Evolutionary conservation across 805 yeast species (phyloP).

Genomic region (Ogataea methylovora): DNA sequence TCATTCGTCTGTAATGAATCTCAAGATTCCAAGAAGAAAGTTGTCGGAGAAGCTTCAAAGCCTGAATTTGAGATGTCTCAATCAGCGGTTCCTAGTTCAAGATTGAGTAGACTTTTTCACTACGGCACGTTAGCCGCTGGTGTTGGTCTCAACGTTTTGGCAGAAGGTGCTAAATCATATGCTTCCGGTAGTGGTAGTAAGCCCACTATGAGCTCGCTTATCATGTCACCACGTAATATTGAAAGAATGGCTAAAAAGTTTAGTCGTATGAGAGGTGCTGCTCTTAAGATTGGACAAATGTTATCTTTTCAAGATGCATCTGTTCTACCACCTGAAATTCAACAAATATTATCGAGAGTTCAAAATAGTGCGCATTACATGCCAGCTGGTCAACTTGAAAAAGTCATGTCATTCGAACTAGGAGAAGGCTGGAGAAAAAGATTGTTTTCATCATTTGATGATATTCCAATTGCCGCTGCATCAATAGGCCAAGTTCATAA

Average conservation of each 20-base stretch:
- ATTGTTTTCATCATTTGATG: conserved; percentile 66
- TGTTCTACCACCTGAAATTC: conserved; percentile 78
- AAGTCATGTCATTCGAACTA: conserved; percentile 62
- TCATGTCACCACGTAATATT: conserved; percentile 76
- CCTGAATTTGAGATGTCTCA: conserved; percentile 43
- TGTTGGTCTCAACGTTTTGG: conserved; percentile 76
- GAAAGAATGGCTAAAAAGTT: conserved; percentile 84
- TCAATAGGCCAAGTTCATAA: conserved; percentile 95
- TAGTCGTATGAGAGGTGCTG: conserved; percentile 98
- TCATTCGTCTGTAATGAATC: not conserved
- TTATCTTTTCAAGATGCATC: conserved; percentile 88
- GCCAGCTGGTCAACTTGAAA: conserved; percentile 87
- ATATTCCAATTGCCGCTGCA: conserved; percentile 92
- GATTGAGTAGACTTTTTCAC: conserved; percentile 85
- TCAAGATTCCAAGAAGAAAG: not conserved
- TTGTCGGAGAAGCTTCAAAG: conserved; percentile 25
- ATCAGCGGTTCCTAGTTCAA: conserved; percentile 77
- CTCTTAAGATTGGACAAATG: conserved; percentile 94
- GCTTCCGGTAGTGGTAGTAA: conserved; percentile 39
- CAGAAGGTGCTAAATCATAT: conserved; percentile 65
- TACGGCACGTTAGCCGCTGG: conserved; percentile 91
- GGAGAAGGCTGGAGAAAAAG: conserved; percentile 74
- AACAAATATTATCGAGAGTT: conserved; percentile 70
- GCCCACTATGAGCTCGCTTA: conserved; percentile 45
- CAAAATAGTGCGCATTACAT: conserved; percentile 94